phyloP scores from a whole-genome alignment of 768 basidiomycete species.

The Leccinum longicurvipes region DNA sequence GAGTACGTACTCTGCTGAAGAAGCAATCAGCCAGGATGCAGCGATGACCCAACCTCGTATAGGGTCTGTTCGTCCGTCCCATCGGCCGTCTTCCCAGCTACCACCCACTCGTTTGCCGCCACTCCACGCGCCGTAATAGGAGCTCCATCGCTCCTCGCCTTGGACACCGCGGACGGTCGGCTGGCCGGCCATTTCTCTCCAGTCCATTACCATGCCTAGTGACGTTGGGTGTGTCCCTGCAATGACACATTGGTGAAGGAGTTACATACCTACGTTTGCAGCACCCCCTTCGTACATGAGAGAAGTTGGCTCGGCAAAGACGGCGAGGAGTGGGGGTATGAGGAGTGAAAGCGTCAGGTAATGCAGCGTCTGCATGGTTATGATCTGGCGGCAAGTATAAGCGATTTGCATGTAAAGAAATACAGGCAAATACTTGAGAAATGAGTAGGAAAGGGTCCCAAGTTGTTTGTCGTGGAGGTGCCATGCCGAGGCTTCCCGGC shows the following conservation, averaged over 20 bases:
- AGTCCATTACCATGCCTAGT: constrained; percentile 91
- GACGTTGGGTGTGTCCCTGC: background rate
- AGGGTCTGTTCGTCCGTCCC: constrained; percentile 73
- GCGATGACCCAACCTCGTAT: constrained; percentile 90
- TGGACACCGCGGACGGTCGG: constrained; percentile 69
- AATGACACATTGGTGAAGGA: background rate
- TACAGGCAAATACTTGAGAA: constrained; percentile 59
- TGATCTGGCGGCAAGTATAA: constrained; percentile 55
- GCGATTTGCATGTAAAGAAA: background rate
- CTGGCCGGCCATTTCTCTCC: constrained; percentile 90
- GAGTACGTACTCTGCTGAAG: constrained; percentile 76
- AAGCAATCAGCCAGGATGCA: constrained; percentile 80
- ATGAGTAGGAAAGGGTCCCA: constrained; percentile 91
- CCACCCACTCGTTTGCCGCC: constrained; percentile 72
- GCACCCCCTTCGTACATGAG: constrained; percentile 75
- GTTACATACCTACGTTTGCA: constrained; percentile 66
- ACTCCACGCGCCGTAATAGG: constrained; percentile 74
- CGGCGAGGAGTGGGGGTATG: constrained; percentile 70
- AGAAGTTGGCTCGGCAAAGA: constrained; percentile 72
- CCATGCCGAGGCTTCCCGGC: constrained; percentile 23
- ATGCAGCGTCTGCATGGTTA: constrained; percentile 90
- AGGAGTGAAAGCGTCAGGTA: constrained; percentile 86
- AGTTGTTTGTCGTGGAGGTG: constrained; percentile 44
- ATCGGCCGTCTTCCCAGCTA: constrained; percentile 44
- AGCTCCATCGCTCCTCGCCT: constrained; percentile 62